Percentiles rank a stretch among this genome's conserved stretches.
These are phyloP conservation scores for Raphanus raphanistrum DNA, from an alignment of 345 rosid genomes.

Conservation along the genomic window DNA sequence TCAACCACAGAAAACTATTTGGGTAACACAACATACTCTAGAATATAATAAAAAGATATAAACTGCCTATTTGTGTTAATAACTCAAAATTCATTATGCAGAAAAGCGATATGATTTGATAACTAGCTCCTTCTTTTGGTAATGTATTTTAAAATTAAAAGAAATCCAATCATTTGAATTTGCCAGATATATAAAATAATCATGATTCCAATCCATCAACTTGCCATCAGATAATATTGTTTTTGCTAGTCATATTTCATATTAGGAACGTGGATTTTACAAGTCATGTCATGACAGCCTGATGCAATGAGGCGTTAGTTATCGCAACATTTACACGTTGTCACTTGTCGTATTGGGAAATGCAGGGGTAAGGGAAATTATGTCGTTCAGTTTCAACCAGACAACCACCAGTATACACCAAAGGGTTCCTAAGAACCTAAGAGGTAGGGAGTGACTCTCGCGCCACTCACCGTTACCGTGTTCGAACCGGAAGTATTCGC, in stretches of 20 bases:
- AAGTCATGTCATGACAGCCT: neutral
- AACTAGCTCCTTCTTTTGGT: conserved; percentile 22
- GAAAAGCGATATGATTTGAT: conserved; percentile 21
- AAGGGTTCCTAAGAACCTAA: neutral
- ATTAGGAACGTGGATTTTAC: neutral
- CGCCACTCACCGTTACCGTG: neutral
- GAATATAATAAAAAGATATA: too few species aligned
- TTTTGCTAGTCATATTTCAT: neutral
- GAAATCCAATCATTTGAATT: neutral
- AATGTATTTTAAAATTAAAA: neutral
- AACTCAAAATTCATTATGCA: neutral
- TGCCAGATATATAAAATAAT: conserved; percentile 15
- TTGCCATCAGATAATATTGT: neutral
- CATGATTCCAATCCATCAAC: neutral
- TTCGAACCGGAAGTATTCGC: neutral
- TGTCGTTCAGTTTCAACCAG: neutral
- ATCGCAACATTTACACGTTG: neutral
- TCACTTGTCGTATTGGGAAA: neutral
- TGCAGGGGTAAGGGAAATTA: neutral
- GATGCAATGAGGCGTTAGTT: neutral
- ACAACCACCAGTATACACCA: neutral
- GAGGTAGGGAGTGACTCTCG: neutral
- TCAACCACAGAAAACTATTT: too few species aligned
- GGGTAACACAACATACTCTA: too few species aligned
- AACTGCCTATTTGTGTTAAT: too few species aligned